A percentile compares a stretch with the other conserved stretches of the same genome.
Conservation (phyloP, 2,329 filamentous ascomycete genomes). For the Allantophomopsis cytisporea region DNA sequence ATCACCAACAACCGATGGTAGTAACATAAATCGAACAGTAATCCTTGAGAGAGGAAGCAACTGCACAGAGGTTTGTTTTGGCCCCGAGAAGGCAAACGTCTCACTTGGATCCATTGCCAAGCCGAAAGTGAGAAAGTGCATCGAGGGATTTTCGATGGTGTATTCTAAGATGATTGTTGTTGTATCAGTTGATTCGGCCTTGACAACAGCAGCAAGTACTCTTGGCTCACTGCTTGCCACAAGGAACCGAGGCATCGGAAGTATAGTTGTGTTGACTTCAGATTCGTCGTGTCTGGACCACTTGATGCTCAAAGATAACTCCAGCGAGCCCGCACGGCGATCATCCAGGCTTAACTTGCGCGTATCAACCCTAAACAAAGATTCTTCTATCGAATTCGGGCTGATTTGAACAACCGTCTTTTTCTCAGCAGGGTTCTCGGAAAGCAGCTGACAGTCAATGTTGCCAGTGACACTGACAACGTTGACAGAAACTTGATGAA, state of each 20-base stretch:
- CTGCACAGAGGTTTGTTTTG: constrained; percentile 69
- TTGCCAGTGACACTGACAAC: constrained; percentile 47
- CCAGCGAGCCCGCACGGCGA: constrained; percentile 58
- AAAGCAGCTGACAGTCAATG: constrained; percentile 25
- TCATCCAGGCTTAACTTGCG: constrained; percentile 76
- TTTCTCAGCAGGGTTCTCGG: too few species aligned
- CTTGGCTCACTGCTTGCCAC: constrained; percentile 77
- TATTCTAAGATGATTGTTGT: constrained; percentile 35
- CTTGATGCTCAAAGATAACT: constrained; percentile 59
- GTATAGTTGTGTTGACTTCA: constrained; percentile 46
- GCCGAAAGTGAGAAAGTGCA: constrained; percentile 89
- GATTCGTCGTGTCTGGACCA: constrained; percentile 51
- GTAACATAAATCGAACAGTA: constrained; percentile 57
- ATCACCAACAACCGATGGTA: constrained; percentile 49
- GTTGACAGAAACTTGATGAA: constrained; percentile 52
- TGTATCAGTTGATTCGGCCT: constrained; percentile 24
- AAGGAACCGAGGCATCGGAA: constrained; percentile 68
- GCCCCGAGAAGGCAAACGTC: constrained; percentile 82
- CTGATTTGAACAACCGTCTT: constrained; percentile 27
- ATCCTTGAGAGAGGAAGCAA: constrained; percentile 71
- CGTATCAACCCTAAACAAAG: constrained; percentile 58
- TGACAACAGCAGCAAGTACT: constrained; percentile 41
- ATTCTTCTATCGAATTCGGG: constrained; percentile 58
- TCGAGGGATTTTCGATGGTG: constrained; percentile 85
- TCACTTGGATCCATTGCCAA: constrained; percentile 86